A percentile compares a stretch with the other conserved stretches of the same genome.
phyloP scores from a whole-genome alignment of 345 rosid genomes.

The Adansonia digitata region DNA sequence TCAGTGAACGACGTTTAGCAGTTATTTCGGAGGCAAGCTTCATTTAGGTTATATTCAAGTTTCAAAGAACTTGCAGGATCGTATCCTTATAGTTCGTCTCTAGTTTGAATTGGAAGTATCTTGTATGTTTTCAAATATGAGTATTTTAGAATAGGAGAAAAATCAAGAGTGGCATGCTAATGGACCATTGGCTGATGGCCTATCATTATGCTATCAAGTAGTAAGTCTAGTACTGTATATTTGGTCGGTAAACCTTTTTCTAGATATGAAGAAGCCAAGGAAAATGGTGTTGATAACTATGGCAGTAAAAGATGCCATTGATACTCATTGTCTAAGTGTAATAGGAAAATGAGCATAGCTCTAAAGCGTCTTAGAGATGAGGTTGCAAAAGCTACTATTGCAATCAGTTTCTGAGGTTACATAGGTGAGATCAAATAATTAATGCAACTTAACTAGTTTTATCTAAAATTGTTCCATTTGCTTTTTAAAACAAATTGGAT shows the following conservation, averaged over 20 bases:
- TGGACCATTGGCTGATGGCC: background rate
- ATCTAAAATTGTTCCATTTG: background rate
- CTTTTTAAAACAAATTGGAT: background rate
- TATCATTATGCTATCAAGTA: background rate
- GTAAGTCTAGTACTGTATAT: background rate
- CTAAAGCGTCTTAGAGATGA: constrained; percentile 97
- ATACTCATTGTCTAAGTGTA: constrained; percentile 91
- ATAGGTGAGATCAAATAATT: constrained; percentile 41
- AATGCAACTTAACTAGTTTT: background rate
- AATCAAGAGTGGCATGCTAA: background rate
- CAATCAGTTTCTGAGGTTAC: constrained; percentile 97
- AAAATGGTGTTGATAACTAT: constrained; percentile 73
- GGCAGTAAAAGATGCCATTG: constrained; percentile 96
- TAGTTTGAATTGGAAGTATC: background rate
- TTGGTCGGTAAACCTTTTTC: constrained; percentile 28
- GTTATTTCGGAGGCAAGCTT: constrained; percentile 99
- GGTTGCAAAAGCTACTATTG: constrained; percentile 99
- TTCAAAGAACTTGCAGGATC: background rate
- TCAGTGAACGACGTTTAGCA: constrained; percentile 97
- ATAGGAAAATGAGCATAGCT: constrained; percentile 91
- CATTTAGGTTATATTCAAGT: constrained; percentile 97
- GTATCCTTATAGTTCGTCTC: background rate
- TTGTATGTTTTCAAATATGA: background rate
- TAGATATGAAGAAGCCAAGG: constrained; percentile 89
- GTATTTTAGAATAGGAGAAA: background rate